These are phyloP conservation scores for Triticum aestivum DNA, from an alignment of 176 grass and related monocot species.

Conservation along the genomic window DNA sequence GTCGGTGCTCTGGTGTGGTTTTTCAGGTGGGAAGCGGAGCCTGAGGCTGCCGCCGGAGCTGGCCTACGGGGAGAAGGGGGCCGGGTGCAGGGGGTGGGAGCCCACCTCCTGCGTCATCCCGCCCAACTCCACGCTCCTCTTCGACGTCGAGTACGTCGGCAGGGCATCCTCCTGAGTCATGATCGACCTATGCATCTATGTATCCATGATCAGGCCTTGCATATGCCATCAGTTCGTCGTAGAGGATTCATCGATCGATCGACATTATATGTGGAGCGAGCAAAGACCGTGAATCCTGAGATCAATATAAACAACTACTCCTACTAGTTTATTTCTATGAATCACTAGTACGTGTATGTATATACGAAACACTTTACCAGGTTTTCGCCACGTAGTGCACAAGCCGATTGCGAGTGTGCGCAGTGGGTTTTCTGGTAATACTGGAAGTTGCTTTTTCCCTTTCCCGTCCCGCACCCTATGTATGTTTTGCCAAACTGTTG, in stretches of 20 bases:
- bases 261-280: too few species aligned
- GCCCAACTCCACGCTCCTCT: conserved; percentile 90
- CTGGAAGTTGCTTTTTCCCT: too few species aligned
- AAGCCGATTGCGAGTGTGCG: too few species aligned
- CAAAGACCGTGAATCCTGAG: background rate
- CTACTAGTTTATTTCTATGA: background rate
- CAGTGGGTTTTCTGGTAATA: too few species aligned
- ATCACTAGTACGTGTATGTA: too few species aligned
- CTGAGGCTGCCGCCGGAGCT: conserved; percentile 83
- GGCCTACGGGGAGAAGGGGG: conserved; percentile 75
- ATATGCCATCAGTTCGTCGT: too few species aligned
- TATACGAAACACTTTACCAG: too few species aligned
- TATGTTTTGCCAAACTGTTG: too few species aligned
- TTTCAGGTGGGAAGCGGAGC: conserved; percentile 76
- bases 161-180: conserved; percentile 35
- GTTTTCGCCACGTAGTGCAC: too few species aligned
- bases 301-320: background rate
- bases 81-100: conserved; percentile 75
- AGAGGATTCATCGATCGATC: too few species aligned
- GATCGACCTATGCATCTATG: background rate
- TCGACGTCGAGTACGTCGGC: conserved; percentile 88
- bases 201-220: background rate
- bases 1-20: background rate
- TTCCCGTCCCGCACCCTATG: too few species aligned
- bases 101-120: conserved; percentile 82